Conservation (phyloP, 164 flowering plant species). For the Berberis vulgaris region DNA sequence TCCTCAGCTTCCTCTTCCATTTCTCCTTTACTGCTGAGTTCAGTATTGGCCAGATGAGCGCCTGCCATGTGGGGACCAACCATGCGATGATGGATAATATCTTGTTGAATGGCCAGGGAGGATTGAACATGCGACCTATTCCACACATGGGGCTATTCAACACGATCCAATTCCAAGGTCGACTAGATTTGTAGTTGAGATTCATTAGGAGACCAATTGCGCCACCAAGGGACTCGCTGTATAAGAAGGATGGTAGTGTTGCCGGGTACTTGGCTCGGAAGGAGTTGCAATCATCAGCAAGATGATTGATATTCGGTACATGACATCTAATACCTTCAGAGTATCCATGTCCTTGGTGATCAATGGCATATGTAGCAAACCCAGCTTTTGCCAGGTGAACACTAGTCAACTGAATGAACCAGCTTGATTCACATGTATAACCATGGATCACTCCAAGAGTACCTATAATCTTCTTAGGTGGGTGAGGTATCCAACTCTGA, state of each 20-base stretch:
- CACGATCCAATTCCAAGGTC: slow-evolving; percentile 61
- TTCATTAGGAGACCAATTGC: slow-evolving; percentile 75
- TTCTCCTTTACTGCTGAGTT: slow-evolving; percentile 76
- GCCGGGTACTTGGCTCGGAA: slow-evolving; percentile 39
- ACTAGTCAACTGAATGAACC: slow-evolving; percentile 73
- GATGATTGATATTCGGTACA: slow-evolving; percentile 75
- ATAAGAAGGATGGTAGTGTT: slow-evolving; percentile 64
- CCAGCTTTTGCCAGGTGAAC: slow-evolving; percentile 64
- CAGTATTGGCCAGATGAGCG: slow-evolving; percentile 71
- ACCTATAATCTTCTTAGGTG: slow-evolving; percentile 36
- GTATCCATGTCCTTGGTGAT: slow-evolving; percentile 96
- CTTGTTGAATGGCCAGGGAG: slow-evolving; percentile 96
- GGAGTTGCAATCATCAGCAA: slow-evolving; percentile 69
- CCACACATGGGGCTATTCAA: slow-evolving; percentile 97
- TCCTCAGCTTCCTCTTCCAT: slow-evolving; percentile 69
- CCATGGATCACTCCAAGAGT: slow-evolving; percentile 73
- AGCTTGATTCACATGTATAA: slow-evolving; percentile 79
- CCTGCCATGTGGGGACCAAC: slow-evolving; percentile 69
- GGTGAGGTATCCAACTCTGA: slow-evolving; percentile 75
- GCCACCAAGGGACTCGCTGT: slow-evolving; percentile 91
- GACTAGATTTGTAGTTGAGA: slow-evolving; percentile 14
- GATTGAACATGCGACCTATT: slow-evolving; percentile 77
- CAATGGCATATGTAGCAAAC: slow-evolving; percentile 75
- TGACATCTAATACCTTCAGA: slow-evolving; percentile 90
- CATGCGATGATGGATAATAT: slow-evolving; percentile 48